Percentiles rank a stretch among this genome's conserved stretches.
Evolutionary conservation across 345 rosid genomes (phyloP).

Genomic region (Trapa bicornis): DNA sequence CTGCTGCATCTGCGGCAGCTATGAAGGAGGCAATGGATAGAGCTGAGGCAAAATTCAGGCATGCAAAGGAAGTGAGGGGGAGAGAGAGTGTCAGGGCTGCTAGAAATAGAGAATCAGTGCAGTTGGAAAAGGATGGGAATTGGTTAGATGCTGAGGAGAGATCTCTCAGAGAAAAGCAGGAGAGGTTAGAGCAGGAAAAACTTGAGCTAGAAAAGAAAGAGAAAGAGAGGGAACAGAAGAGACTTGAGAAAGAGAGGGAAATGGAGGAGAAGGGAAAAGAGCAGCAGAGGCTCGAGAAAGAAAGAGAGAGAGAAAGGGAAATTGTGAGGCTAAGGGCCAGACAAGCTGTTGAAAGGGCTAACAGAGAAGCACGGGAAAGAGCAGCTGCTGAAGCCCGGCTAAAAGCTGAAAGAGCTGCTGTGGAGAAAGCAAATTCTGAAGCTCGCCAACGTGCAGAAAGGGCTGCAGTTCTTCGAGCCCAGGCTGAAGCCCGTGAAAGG

Average conservation of each 20-base stretch:
- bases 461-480: constrained; percentile 91
- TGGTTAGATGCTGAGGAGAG: constrained; percentile 41
- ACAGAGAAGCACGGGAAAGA: constrained; percentile 73
- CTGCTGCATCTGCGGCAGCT: constrained; percentile 61
- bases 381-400: constrained; percentile 74
- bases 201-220: constrained; percentile 38
- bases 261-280: constrained; percentile 58
- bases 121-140: constrained; percentile 36
- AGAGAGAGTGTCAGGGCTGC: constrained; percentile 57
- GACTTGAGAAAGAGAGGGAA: constrained; percentile 53
- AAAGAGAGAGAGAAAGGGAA: constrained; percentile 49
- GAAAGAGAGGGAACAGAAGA: constrained; percentile 51
- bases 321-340: constrained; percentile 66
- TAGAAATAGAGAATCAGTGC: constrained; percentile 54
- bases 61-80: constrained; percentile 73
- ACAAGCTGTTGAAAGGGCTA: constrained; percentile 95
- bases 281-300: constrained; percentile 49
- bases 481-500: constrained; percentile 96
- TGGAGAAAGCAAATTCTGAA: constrained; percentile 53
- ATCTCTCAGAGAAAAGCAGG: constrained; percentile 48
- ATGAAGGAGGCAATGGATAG: constrained; percentile 98
- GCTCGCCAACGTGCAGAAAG: constrained; percentile 88
- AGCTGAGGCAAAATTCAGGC: constrained; percentile 92
- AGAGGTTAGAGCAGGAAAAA: constrained; percentile 37
- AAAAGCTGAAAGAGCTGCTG: constrained; percentile 86